phyloP scores from a whole-genome alignment of 169 alveolate species.

The Eimeria mitis region DNA sequence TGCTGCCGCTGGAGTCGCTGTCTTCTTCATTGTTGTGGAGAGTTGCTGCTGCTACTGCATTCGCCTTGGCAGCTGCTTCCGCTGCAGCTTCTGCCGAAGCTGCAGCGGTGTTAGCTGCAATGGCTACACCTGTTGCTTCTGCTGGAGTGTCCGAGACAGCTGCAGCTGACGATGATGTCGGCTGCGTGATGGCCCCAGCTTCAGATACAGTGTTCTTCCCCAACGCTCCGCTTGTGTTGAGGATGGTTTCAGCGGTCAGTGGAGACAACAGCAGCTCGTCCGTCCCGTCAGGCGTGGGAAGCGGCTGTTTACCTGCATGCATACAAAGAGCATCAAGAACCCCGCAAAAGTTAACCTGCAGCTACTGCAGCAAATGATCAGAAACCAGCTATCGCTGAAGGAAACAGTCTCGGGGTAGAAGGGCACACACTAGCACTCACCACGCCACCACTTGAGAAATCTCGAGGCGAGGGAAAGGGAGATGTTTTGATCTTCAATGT shows the following conservation, averaged over 20 bases:
- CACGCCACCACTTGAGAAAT: slow-evolving; percentile 65
- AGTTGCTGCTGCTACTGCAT: slow-evolving; percentile 56
- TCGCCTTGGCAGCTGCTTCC: slow-evolving; percentile 54
- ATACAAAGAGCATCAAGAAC: not conserved
- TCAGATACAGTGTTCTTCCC: not conserved
- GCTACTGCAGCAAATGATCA: not conserved
- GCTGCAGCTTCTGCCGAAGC: slow-evolving; percentile 75
- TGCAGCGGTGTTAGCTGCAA: slow-evolving; percentile 44
- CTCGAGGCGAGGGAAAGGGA: slow-evolving; percentile 39
- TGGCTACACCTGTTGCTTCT: slow-evolving; percentile 29
- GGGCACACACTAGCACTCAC: not conserved
- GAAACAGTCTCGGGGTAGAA: not conserved
- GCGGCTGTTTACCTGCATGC: slow-evolving; percentile 29
- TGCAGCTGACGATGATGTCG: not conserved
- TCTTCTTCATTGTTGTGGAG: slow-evolving; percentile 26
- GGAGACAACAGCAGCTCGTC: slow-evolving; percentile 20
- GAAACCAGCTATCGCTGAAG: not conserved
- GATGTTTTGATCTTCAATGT: slow-evolving; percentile 32
- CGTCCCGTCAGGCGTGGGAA: not conserved
- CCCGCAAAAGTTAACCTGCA: not conserved
- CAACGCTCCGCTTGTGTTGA: not conserved
- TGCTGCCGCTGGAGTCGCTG: slow-evolving; percentile 30
- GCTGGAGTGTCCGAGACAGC: not conserved
- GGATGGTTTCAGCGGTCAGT: slow-evolving; percentile 18
- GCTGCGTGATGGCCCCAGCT: not conserved